Evolutionary conservation across 352 stramenopile species (phyloP), one percentile per base, ranked within the genome.

Genomic region (Blastocystis sp.): DNA sequence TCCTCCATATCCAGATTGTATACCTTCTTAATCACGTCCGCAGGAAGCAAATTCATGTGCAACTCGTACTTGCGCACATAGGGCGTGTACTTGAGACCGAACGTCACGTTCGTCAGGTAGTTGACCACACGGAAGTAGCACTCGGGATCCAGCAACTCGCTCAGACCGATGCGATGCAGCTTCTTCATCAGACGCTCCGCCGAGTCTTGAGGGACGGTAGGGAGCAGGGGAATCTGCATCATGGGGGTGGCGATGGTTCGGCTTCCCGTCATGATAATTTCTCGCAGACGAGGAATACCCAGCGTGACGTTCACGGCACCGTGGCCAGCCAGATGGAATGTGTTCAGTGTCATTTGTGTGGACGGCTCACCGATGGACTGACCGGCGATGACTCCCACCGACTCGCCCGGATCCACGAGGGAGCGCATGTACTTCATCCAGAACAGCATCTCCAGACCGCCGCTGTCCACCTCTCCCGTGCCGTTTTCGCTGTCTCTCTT

Each of bases 301-400:
- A 84, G 54, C 44, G 64, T 77, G 53, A 99, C 96, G 90, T 99
- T 99, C 51, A 95, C 96, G 46, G 95, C 96, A 88, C 96, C 96
- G 88, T 97, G 93, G 56, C 97, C 97, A 63, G 97, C 97, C 88
- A 99, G 92, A 88, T 99, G 97, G 90, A 99, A 99, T 42, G 97
- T 99, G 90, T 99, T 99, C 9, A 99, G 91, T 72, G 97, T 99
- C 97, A 99, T 99, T 89, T 99, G 97, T 6, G 97, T 99, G 40
- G 95, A 98, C n/a, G 97, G 97, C 88, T 99, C 97, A 51, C 97
- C 96, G 87, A 99, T 94, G 87, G 92, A 97, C 90, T 99, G 96
- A 38, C 95, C 97, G 67, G 95, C 96, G 76, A 99, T 94, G 42
- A 95, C 93, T 77, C 97, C 97, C 4, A 99, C 97, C 51, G 96